phyloP scores from a whole-genome alignment of 768 basidiomycete genomes.

The Collybiopsis luxurians region DNA sequence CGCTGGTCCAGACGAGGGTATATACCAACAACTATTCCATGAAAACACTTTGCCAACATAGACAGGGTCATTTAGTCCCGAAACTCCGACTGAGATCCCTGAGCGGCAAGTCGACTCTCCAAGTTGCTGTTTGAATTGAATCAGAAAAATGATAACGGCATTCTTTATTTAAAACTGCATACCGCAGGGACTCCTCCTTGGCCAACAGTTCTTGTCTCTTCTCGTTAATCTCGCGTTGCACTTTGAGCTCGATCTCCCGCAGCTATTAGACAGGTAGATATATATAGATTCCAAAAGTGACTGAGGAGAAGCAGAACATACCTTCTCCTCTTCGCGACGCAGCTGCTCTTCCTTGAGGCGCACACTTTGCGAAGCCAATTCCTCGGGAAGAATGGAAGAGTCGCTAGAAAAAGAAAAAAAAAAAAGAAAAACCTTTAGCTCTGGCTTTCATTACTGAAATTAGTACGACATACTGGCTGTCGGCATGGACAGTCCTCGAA shows the following conservation, averaged over 20 bases:
- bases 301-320: constrained; percentile 22
- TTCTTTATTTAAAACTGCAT: constrained; percentile 17
- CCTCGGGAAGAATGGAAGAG: constrained; percentile 91
- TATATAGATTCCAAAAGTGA: neutral
- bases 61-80: constrained; percentile 40
- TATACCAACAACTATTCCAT: neutral
- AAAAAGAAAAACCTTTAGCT: constrained; percentile 23
- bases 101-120: constrained; percentile 88
- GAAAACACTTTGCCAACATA: neutral
- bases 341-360: constrained; percentile 99
- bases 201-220: constrained; percentile 95
- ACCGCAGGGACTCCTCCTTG: constrained; percentile 93
- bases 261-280: constrained; percentile 43
- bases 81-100: constrained; percentile 81
- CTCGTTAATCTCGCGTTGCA: constrained; percentile 97
- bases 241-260: constrained; percentile 96
- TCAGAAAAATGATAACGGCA: constrained; percentile 8
- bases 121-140: constrained; percentile 58
- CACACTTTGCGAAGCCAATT: constrained; percentile 94
- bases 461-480: constrained; percentile 55
- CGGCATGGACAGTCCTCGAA: constrained; percentile 82
- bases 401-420: constrained; percentile 65
- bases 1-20: constrained; percentile 3
- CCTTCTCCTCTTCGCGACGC: constrained; percentile 95
- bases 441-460: constrained; percentile 1